phyloP scores from a whole-genome alignment of 495 filamentous ascomycete genomes.

The Hapsidospora chrysogenum region DNA sequence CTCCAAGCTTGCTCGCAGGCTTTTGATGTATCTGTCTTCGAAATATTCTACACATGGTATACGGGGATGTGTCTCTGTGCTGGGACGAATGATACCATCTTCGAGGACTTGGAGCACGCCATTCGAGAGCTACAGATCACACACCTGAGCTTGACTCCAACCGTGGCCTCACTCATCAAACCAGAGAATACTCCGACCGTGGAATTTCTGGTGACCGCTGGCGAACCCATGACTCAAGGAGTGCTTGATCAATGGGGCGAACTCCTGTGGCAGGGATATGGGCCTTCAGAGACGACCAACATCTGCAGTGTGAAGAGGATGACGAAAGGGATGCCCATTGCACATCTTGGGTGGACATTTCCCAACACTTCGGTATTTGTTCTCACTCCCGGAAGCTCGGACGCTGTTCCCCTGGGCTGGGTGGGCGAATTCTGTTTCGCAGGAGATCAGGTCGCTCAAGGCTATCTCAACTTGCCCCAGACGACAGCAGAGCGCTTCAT shows the following conservation, averaged over 20 bases:
- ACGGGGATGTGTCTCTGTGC: slow-evolving; percentile 58
- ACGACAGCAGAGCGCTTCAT: slow-evolving; percentile 44
- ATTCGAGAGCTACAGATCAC: slow-evolving; percentile 44
- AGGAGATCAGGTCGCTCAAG: slow-evolving; percentile 61
- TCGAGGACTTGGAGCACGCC: slow-evolving; percentile 41
- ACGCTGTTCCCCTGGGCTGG: slow-evolving; percentile 43
- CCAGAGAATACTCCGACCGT: slow-evolving; percentile 47
- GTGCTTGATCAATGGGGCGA: slow-evolving; percentile 50
- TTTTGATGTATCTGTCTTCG: slow-evolving; percentile 67
- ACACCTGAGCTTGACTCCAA: slow-evolving; percentile 65
- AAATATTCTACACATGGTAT: slow-evolving; percentile 65
- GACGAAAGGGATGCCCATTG: slow-evolving; percentile 30
- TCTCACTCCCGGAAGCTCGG: slow-evolving; percentile 21
- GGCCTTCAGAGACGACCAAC: slow-evolving; percentile 56
- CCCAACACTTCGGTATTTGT: slow-evolving; percentile 58
- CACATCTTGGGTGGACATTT: slow-evolving; percentile 45
- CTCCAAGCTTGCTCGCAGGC: slow-evolving; percentile 59
- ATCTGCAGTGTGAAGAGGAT: slow-evolving; percentile 49
- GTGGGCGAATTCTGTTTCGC: slow-evolving; percentile 71
- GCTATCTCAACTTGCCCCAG: slow-evolving; percentile 44
- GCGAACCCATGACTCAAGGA: slow-evolving; percentile 50
- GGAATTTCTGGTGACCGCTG: slow-evolving; percentile 49
- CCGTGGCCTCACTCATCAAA: slow-evolving; percentile 49
- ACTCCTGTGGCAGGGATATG: slow-evolving; percentile 58
- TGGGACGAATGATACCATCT: slow-evolving; percentile 44